phyloP scores from a whole-genome alignment of 2,329 filamentous ascomycete genomes.

The Calonectria henricotiae region DNA sequence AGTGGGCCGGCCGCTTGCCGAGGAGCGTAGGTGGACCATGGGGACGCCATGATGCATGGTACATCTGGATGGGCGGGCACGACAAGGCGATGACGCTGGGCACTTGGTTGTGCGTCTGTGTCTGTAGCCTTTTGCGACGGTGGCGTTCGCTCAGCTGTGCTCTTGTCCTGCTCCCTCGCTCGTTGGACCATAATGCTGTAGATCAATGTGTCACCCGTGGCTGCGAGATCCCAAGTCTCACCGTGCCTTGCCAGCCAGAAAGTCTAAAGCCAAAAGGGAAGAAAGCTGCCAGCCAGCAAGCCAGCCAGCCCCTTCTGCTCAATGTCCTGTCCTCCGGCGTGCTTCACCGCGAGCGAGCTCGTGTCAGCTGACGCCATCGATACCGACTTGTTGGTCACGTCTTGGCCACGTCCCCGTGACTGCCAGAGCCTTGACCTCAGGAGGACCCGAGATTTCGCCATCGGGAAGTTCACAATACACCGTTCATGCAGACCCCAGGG shows the following conservation, averaged over 20 bases:
- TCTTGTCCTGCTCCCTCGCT: conserved; percentile 4
- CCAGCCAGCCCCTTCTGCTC: not conserved
- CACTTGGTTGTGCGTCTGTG: conserved; percentile 14
- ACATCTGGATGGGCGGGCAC: not conserved
- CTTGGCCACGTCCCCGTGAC: conserved; percentile 22
- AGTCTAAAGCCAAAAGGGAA: conserved; percentile 21
- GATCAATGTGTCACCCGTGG: conserved; percentile 18
- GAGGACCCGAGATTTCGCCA: conserved; percentile 44
- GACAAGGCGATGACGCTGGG: conserved; percentile 29
- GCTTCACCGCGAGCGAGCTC: conserved; percentile 44
- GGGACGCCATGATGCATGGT: conserved; percentile 11
- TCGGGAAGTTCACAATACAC: conserved; percentile 29
- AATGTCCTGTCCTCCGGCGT: conserved; percentile 25
- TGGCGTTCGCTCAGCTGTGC: conserved; percentile 17
- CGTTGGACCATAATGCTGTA: not conserved
- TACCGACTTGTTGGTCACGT: not conserved
- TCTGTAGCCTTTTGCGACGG: not conserved
- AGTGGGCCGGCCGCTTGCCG: conserved; percentile 27
- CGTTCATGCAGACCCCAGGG: conserved; percentile 28
- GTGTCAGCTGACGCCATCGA: conserved; percentile 47
- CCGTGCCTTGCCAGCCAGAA: conserved; percentile 18
- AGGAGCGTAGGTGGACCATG: conserved; percentile 12
- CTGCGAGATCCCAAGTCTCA: conserved; percentile 19
- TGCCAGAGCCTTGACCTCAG: conserved; percentile 27
- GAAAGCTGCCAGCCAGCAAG: not conserved